Conservation (phyloP, 2,329 filamentous ascomycete genomes). For the Cladophialophora immunda region DNA sequence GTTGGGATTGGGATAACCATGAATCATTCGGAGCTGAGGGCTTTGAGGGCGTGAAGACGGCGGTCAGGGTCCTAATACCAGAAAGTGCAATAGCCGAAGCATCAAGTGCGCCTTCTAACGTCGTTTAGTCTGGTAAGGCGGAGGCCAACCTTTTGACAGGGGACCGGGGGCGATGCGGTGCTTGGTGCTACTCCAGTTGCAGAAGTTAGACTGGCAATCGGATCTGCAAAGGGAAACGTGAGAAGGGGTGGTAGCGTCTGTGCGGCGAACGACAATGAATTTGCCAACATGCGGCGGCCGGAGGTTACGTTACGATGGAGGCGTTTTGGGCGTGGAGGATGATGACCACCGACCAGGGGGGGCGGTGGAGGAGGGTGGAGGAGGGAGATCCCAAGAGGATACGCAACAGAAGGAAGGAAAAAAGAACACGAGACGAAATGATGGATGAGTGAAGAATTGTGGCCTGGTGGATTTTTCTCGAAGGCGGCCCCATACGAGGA, state of each 20-base stretch:
- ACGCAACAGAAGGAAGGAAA: neutral
- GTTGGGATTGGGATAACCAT: neutral
- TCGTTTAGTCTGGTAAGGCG: constrained; percentile 29
- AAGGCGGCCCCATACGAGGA: constrained; percentile 13
- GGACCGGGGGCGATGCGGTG: constrained; percentile 3
- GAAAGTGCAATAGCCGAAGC: constrained; percentile 23
- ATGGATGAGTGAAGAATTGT: neutral
- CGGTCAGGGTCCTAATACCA: constrained; percentile 30
- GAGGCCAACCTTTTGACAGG: constrained; percentile 22
- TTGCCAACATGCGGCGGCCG: too few relatives aligned
- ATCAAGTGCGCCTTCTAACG: constrained; percentile 17
- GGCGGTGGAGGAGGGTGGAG: neutral
- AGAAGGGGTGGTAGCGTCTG: neutral
- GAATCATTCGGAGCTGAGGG: constrained; percentile 4
- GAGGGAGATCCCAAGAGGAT: too few relatives aligned
- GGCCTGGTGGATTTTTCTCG: constrained; percentile 24
- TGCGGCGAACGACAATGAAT: neutral
- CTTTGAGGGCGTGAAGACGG: constrained; percentile 3
- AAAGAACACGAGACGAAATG: neutral
- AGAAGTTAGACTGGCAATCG: constrained; percentile 14
- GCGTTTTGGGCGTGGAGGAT: neutral
- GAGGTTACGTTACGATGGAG: neutral
- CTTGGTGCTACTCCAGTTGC: constrained; percentile 4
- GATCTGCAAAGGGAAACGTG: constrained; percentile 13
- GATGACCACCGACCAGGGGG: neutral